phyloP scores from a whole-genome alignment of 2,329 filamentous ascomycete species.

The Pseudocercospora pini-densiflorae region DNA sequence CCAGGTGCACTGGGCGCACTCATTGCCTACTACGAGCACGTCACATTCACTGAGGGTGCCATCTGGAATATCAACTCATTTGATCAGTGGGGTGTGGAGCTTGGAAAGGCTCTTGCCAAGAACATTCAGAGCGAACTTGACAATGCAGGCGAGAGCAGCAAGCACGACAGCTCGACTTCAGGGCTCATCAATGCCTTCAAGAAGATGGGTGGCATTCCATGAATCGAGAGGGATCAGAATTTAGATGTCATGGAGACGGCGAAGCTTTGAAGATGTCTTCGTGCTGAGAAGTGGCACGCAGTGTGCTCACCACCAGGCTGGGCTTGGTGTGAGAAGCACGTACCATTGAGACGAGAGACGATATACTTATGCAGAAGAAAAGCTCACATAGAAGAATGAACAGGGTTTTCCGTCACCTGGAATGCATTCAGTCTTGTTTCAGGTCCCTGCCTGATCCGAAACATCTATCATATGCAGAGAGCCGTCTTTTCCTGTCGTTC shows the following conservation, averaged over 20 bases:
- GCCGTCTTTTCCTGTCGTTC: no score
- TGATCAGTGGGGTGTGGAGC: constrained; percentile 99
- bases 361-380: constrained; percentile 9
- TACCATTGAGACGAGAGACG: constrained; percentile 14
- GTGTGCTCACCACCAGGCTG: neutral
- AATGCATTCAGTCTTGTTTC: neutral
- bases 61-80: constrained; percentile 99
- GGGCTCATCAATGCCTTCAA: constrained; percentile 93
- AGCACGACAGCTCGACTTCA: constrained; percentile 86
- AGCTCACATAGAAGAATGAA: constrained; percentile 16
- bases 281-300: neutral
- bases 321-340: constrained; percentile 12
- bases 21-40: constrained; percentile 98
- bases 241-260: constrained; percentile 5
- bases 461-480: no score
- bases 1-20: constrained; percentile 90
- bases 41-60: constrained; percentile 96
- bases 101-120: constrained; percentile 92
- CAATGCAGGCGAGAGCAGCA: constrained; percentile 68
- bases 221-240: constrained; percentile 15
- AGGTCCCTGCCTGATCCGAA: neutral
- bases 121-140: constrained; percentile 75
- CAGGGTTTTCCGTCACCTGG: constrained; percentile 10
- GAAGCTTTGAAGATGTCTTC: constrained; percentile 18
- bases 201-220: constrained; percentile 60